These are phyloP conservation scores for Cucurbita maxima DNA, from an alignment of 306 rosid genomes.

Conservation along the genomic window DNA sequence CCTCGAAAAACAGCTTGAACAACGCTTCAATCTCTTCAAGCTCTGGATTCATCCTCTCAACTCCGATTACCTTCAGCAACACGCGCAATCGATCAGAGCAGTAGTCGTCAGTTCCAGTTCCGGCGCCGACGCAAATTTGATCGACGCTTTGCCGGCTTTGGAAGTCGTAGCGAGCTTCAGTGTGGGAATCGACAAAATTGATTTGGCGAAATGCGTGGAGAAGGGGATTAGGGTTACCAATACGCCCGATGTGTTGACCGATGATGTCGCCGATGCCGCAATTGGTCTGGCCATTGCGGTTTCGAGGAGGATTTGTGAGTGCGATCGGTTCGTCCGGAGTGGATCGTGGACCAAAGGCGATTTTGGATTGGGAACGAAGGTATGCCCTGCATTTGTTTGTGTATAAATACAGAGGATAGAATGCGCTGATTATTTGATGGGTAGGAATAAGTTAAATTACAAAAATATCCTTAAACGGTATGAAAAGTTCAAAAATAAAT, in stretches of 20 bases:
- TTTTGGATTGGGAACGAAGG: no score
- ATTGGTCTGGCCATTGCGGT: slow-evolving; percentile 43
- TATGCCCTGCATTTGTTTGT: no score
- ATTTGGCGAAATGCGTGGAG: slow-evolving; percentile 33
- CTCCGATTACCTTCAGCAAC: slow-evolving; percentile 20
- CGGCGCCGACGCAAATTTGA: slow-evolving; percentile 46
- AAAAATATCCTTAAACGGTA: no score
- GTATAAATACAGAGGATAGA: background rate
- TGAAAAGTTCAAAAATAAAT: no score
- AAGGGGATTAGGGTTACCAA: slow-evolving; percentile 61
- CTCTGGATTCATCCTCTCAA: slow-evolving; percentile 27
- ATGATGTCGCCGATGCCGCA: slow-evolving; percentile 64
- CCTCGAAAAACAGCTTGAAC: slow-evolving; percentile 51
- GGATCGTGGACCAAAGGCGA: slow-evolving; percentile 37
- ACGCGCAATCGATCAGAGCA: slow-evolving; percentile 43
- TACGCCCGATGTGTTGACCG: slow-evolving; percentile 78
- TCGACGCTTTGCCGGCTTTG: slow-evolving; percentile 44
- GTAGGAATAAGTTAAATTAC: no score
- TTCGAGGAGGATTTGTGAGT: slow-evolving; percentile 38
- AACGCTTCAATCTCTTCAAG: slow-evolving; percentile 51
- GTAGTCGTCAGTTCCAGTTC: slow-evolving; percentile 20
- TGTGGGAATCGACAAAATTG: slow-evolving; percentile 68
- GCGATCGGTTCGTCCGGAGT: slow-evolving; percentile 52
- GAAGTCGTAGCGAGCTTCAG: slow-evolving; percentile 65
- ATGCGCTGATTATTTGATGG: background rate